Evolutionary conservation across 225 moss, liverwort and hornwort species (phyloP).

Genomic region (Asterella californica): DNA sequence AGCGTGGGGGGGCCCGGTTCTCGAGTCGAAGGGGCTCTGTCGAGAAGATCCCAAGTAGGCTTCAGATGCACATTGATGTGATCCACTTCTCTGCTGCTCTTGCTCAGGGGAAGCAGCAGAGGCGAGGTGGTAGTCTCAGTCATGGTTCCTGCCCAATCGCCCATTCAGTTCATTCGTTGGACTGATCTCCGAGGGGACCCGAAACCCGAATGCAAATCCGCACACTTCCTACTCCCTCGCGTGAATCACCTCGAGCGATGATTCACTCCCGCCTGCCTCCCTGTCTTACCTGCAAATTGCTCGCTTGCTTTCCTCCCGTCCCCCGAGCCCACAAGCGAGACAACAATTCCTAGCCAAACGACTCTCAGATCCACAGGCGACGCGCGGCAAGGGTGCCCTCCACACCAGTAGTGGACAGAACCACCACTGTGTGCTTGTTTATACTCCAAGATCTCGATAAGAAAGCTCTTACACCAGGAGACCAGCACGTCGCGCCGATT

Average conservation of each 20-base stretch:
- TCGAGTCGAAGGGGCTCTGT: not conserved
- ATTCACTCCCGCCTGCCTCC: not conserved
- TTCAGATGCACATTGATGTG: conserved; percentile 1
- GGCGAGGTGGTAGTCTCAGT: not conserved
- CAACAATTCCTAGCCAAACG: not conserved
- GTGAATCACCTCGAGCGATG: not conserved
- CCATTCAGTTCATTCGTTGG: not conserved
- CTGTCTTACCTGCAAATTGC: not conserved
- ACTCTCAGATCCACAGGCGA: not conserved
- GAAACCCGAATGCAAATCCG: not conserved
- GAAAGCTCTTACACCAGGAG: not conserved
- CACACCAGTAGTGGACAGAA: not conserved
- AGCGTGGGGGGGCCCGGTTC: not conserved
- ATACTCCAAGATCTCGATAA: not conserved
- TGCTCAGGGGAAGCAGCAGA: conserved; percentile 1
- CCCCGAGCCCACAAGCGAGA: not conserved
- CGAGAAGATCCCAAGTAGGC: not conserved
- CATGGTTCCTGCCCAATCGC: conserved; percentile 1
- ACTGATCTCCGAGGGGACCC: not conserved
- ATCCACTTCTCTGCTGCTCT: conserved; percentile 1
- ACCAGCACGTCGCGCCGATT: not conserved
- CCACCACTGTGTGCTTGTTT: not conserved
- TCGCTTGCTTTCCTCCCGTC: not conserved
- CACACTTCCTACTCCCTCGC: not conserved
- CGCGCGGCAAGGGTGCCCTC: not conserved